A percentile compares a stretch with the other conserved stretches of the same genome.
These are phyloP conservation scores for Aspergillus hiratsukae DNA, from an alignment of 2,329 filamentous ascomycete genomes.

Conservation along the genomic window DNA sequence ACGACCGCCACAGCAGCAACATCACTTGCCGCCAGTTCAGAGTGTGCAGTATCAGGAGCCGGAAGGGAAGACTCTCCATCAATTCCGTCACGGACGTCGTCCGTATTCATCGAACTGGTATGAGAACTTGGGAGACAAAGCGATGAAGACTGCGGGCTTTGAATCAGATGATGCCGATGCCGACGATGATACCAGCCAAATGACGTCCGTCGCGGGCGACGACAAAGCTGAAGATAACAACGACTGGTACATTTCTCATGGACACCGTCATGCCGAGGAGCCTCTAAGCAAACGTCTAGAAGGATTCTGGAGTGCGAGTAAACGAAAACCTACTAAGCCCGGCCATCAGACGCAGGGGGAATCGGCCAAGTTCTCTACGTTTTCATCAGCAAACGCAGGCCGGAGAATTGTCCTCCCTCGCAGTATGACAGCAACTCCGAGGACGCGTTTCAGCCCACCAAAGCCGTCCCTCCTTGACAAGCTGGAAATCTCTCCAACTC, in stretches of 20 bases:
- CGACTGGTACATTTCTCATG: constrained; percentile 26
- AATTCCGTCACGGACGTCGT: constrained; percentile 23
- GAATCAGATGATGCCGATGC: constrained; percentile 30
- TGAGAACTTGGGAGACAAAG: constrained; percentile 30
- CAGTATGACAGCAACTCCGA: constrained; percentile 31
- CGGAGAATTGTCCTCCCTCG: constrained; percentile 32
- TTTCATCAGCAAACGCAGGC: constrained; percentile 18
- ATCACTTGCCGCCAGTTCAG: constrained; percentile 16
- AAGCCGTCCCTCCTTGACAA: constrained; percentile 38
- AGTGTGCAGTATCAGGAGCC: constrained; percentile 19
- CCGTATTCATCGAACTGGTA: constrained; percentile 28
- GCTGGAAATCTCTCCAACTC: constrained; percentile 34
- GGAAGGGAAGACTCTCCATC: constrained; percentile 17
- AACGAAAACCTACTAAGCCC: constrained; percentile 19
- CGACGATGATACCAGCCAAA: constrained; percentile 26
- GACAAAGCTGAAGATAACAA: constrained; percentile 25
- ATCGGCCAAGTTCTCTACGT: constrained; percentile 11
- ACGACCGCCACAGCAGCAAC: background rate
- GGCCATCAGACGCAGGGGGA: constrained; percentile 17
- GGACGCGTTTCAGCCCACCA: constrained; percentile 37
- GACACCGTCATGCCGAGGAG: constrained; percentile 25
- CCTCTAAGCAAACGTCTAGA: constrained; percentile 35
- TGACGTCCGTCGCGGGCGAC: constrained; percentile 28
- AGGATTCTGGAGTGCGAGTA: constrained; percentile 36
- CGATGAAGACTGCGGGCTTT: constrained; percentile 34